These are phyloP conservation scores for Blumeriella jaapii DNA, from an alignment of 2,329 filamentous ascomycete species.

Conservation along the genomic window DNA sequence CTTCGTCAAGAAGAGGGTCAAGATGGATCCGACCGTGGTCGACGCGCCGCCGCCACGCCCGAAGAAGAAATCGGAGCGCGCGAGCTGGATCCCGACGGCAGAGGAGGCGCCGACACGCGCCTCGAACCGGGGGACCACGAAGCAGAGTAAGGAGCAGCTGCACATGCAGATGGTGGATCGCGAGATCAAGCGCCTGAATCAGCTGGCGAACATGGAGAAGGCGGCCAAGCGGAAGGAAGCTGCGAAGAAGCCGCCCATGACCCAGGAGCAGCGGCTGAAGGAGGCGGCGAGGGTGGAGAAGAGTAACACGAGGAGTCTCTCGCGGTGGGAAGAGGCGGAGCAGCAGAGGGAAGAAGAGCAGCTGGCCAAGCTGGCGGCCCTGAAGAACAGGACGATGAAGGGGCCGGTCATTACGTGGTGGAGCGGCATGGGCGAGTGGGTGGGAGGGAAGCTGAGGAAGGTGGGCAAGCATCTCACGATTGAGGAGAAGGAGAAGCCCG, in stretches of 20 bases:
- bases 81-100: slow-evolving; percentile 55
- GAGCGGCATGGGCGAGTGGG: slow-evolving; percentile 81
- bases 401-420: slow-evolving; percentile 87
- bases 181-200: slow-evolving; percentile 58
- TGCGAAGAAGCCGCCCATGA: slow-evolving; percentile 69
- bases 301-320: slow-evolving; percentile 79
- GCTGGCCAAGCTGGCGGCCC: slow-evolving; percentile 69
- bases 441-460: slow-evolving; percentile 61
- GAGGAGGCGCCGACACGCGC: slow-evolving; percentile 51
- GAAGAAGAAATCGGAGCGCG: slow-evolving; percentile 61
- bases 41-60: slow-evolving; percentile 31
- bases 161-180: slow-evolving; percentile 65
- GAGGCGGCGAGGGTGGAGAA: slow-evolving; percentile 78
- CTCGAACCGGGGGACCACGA: slow-evolving; percentile 50
- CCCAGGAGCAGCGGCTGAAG: slow-evolving; percentile 72
- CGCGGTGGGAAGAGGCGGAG: slow-evolving; percentile 88
- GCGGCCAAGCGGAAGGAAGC: slow-evolving; percentile 51
- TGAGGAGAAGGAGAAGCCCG: slow-evolving; percentile 43
- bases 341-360: slow-evolving; percentile 78
- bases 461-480: slow-evolving; percentile 55
- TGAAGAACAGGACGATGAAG: slow-evolving; percentile 76
- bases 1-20: slow-evolving; percentile 66
- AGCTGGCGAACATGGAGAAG: slow-evolving; percentile 55
- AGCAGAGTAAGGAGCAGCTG: slow-evolving; percentile 43
- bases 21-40: slow-evolving; percentile 46